These are phyloP conservation scores for Erythrophleum ivorense DNA, from an alignment of 331 rosid genomes.

Conservation along the genomic window DNA sequence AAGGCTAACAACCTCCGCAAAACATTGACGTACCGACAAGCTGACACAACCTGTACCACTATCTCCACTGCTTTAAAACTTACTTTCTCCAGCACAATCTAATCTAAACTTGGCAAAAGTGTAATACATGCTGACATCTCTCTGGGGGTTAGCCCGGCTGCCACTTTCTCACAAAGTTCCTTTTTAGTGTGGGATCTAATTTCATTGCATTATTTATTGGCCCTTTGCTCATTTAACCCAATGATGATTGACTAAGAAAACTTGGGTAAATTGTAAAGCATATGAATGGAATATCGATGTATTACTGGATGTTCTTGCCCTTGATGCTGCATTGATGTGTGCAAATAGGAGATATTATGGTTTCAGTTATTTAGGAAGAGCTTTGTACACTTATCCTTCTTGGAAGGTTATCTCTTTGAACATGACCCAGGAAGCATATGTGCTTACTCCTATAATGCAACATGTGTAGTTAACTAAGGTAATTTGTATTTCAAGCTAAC, in stretches of 20 bases:
- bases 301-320: neutral
- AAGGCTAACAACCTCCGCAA: slow-evolving; percentile 70
- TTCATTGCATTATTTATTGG: neutral
- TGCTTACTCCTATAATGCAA: too few relatives aligned
- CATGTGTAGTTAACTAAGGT: too few relatives aligned
- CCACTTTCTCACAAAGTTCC: too few relatives aligned
- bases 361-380: too few relatives aligned
- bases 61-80: slow-evolving; percentile 39
- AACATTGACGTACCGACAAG: slow-evolving; percentile 64
- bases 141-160: too few relatives aligned
- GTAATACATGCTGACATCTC: too few relatives aligned
- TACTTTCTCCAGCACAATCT: slow-evolving; percentile 37
- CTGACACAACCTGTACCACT: slow-evolving; percentile 39
- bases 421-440: too few relatives aligned
- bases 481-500: too few relatives aligned
- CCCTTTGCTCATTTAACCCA: slow-evolving; percentile 36
- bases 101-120: neutral
- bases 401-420: too few relatives aligned
- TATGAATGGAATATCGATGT: slow-evolving; percentile 43
- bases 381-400: too few relatives aligned
- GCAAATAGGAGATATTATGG: too few relatives aligned
- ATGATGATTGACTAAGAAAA: slow-evolving; percentile 43
- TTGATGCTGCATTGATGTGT: too few relatives aligned
- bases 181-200: slow-evolving; percentile 21
- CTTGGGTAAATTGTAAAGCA: slow-evolving; percentile 50